Evolutionary conservation across 345 rosid genomes (phyloP), one percentile per base, ranked within the genome.

Genomic region (Orychophragmus violaceus): DNA sequence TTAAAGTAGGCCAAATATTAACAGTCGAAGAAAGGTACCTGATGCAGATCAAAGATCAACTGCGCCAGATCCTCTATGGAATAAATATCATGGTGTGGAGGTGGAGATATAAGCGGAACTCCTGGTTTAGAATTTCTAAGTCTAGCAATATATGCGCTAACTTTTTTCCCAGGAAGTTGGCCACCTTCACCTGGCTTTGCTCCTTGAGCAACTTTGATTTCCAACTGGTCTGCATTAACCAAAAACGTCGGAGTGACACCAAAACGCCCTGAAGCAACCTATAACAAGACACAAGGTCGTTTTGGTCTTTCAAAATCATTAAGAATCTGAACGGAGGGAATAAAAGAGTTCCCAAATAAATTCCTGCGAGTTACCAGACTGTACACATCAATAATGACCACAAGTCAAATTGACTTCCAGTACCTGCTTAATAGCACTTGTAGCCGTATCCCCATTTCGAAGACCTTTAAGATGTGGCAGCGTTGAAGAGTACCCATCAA

Each of bases 111-210:
- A 71, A 94, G 95, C 30, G 99, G 99, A 79, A 94, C 99, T 42
- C 99, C 97, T 66, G 99, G 99, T 73, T 94, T 94, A 69, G 99
- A 94, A 69, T 81, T 90, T 75, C 99, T 83, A 75, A 94, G 79
- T 83, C 87, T 81, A 44, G 97, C 96, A 66, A 94, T 94, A 72
- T 94, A 94, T 24, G 99, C 97, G 76, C 99, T 90, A 70, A 94
- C 99, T 88, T 94, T 94, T 81, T 90, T 88, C 68, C 99, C 96
- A 25, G 97, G 99, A 78, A 94, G 78, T 70, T 94, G 99, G 27
- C 99, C 97, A 56, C 99, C 99, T 84, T 88, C 99, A 61, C 99
- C 99, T 62, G 99, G 99, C 77, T 90, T 94, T 62, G 99, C 99
- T 59, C 99, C 99, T 84, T 90, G 97, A 63, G 99, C 97, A 78